These are phyloP conservation scores for Dioscorea alata DNA, from an alignment of 106 monocot genomes.

Conservation along the genomic window DNA sequence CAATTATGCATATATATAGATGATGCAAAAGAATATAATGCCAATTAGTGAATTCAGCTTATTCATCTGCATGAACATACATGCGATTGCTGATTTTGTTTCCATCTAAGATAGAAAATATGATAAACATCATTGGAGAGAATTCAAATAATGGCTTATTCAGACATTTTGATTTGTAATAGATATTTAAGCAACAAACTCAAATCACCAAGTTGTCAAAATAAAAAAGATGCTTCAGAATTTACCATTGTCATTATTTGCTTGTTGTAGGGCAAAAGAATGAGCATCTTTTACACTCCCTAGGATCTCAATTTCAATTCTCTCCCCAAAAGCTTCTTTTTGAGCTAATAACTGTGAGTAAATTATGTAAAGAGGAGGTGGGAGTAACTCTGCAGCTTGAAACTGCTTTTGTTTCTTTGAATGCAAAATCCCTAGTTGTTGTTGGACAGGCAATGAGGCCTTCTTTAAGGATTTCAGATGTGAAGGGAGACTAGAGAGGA, in stretches of 20 bases:
- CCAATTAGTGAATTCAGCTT: too few species aligned
- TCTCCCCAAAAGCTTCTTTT: constrained; percentile 96
- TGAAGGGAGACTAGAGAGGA: constrained; percentile 85
- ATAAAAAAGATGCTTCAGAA: too few species aligned
- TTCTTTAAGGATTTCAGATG: constrained; percentile 96
- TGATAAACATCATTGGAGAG: too few species aligned
- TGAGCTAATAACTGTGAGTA: constrained; percentile 87
- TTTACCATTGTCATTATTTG: constrained; percentile 67
- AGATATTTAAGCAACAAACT: too few species aligned
- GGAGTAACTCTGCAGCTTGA: constrained; percentile 76
- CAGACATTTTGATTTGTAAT: too few species aligned
- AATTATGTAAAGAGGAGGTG: constrained; percentile 78
- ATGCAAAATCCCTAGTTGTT: constrained; percentile 82
- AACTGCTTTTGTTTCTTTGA: constrained; percentile 93
- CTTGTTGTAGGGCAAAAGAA: constrained; percentile 61
- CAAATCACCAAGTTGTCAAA: too few species aligned
- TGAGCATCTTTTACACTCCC: constrained; percentile 96
- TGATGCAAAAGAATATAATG: too few species aligned
- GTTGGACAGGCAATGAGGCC: constrained; percentile 91
- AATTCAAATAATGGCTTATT: too few species aligned
- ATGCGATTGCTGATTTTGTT: too few species aligned
- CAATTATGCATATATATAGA: too few species aligned
- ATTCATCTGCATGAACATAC: too few species aligned
- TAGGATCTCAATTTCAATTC: constrained; percentile 82
- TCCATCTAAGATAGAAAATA: too few species aligned